Percentiles rank a stretch among this genome's conserved stretches.
phyloP scores from a whole-genome alignment of 148 eudicot species.

The Rheum nobile region DNA sequence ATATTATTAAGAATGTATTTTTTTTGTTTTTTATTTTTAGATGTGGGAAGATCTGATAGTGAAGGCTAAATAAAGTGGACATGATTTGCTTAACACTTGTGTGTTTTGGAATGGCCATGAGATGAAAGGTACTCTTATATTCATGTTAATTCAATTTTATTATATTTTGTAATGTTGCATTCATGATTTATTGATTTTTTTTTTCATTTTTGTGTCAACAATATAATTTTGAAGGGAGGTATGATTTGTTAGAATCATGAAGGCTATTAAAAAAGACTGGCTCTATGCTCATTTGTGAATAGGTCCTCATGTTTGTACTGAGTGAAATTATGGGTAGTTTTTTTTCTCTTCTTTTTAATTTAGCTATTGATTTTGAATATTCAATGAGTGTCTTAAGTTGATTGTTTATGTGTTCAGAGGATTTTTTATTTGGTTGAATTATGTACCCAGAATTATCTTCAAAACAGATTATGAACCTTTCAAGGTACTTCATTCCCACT shows the following conservation, averaged over 20 bases:
- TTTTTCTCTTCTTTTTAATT: neutral
- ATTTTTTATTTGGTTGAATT: conserved; percentile 91
- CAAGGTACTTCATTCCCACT: too few species aligned
- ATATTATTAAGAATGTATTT: neutral
- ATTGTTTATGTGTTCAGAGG: conserved; percentile 35
- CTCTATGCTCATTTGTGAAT: conserved; percentile 78
- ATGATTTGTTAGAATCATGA: conserved; percentile 70
- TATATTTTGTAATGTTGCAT: neutral
- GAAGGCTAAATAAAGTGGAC: conserved; percentile 76
- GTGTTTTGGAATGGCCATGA: conserved; percentile 93
- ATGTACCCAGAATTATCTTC: conserved; percentile 85
- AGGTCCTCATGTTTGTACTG: conserved; percentile 92
- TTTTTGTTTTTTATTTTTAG: conserved; percentile 14
- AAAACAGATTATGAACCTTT: conserved; percentile 86
- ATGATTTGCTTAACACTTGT: conserved; percentile 76
- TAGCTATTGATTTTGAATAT: neutral
- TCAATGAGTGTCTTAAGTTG: neutral
- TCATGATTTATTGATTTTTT: neutral
- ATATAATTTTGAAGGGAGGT: conserved; percentile 85
- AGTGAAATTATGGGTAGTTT: conserved; percentile 84
- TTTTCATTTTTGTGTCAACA: conserved; percentile 14
- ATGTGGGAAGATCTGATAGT: conserved; percentile 94
- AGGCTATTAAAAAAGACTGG: conserved; percentile 74
- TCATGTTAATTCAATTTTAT: neutral
- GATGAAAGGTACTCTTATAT: conserved; percentile 61